Evolutionary conservation across 768 basidiomycete species (phyloP), one percentile per base, ranked within the genome.

Genomic region (Rubroboletus pulcherrimus): DNA sequence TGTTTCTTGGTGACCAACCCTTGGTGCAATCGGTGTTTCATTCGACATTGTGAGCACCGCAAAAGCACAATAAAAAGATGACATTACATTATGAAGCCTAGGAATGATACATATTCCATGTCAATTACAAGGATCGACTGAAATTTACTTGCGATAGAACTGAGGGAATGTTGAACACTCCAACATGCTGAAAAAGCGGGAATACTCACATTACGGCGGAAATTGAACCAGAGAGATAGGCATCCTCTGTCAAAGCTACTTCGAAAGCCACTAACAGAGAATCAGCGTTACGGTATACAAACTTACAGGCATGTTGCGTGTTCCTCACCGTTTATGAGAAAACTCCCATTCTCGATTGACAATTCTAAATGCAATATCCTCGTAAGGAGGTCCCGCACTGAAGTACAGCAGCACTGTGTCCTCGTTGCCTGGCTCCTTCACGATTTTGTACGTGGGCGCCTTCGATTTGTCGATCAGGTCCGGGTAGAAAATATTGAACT

Each of bases 291-390:
- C 29, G 43, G 14, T 31, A 14, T 53, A 55, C 21, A 71, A 57
- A 30, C 58, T 45, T 15, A 39, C 37, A 44, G 24, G 47, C 17
- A 38, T 12, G 47, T 43, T 10, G 17, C 3, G 50, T 57, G 24
- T 24, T 31, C 57, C 75, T 51, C 69, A 91, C 92, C 93, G 84
- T 77, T 96, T 97, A 67, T 98, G 95, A 38, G 93, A 95, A 72
- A 91, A 96, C 64, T 98, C 97, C 97, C 97, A 99, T 71, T 97
- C 94, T 51, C 93, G 82, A 65, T 97, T 93, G 55, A 99, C 96
- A 57, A 99, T 96, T 57, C 93, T 82, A 78, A 99, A 99, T 8
- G 97, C 97, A 58, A 98, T 95, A 62, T 98, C 97, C 73, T 99
- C 96, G 68, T 99, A 99, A 0, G 96, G 96, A 49, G 96, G 95